phyloP scores from a whole-genome alignment of 2,329 filamentous ascomycete genomes.

The Calonectria montana region DNA sequence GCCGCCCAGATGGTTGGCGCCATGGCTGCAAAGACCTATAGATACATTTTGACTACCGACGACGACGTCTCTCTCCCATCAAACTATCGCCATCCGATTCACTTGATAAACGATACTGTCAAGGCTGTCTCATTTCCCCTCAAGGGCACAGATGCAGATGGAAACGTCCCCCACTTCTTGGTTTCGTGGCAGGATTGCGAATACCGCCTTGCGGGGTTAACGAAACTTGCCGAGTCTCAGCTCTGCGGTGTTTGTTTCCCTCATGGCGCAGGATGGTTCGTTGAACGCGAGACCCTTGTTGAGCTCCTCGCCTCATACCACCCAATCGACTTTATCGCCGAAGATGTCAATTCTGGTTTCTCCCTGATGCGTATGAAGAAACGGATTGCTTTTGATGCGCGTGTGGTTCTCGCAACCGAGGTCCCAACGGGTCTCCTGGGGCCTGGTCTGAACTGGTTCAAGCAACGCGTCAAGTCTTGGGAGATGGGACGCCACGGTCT shows the following conservation, averaged over 20 bases:
- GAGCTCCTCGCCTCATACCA: constrained; percentile 12
- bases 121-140: constrained; percentile 20
- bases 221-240: constrained; percentile 20
- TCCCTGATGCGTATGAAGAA: constrained; percentile 20
- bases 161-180: constrained; percentile 9
- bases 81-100: constrained; percentile 22
- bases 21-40: constrained; percentile 21
- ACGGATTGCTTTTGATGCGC: constrained; percentile 17
- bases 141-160: constrained; percentile 12
- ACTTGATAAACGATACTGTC: constrained; percentile 20
- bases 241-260: constrained; percentile 22
- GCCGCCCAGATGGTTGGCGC: constrained; percentile 25
- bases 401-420: constrained; percentile 18
- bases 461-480: constrained; percentile 33
- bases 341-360: constrained; percentile 24
- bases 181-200: constrained; percentile 23
- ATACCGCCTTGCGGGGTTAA: constrained; percentile 22
- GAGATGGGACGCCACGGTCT: constrained; percentile 31
- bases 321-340: constrained; percentile 24
- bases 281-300: constrained; percentile 20
- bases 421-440: constrained; percentile 23
- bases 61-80: constrained; percentile 20
- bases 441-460: constrained; percentile 31
- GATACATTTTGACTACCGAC: constrained; percentile 22
- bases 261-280: constrained; percentile 25